A percentile compares a stretch with the other conserved stretches of the same genome.
Evolutionary conservation across 192 early-diverging fungal genomes (phyloP).

Genomic region (Coemansia erecta): DNA sequence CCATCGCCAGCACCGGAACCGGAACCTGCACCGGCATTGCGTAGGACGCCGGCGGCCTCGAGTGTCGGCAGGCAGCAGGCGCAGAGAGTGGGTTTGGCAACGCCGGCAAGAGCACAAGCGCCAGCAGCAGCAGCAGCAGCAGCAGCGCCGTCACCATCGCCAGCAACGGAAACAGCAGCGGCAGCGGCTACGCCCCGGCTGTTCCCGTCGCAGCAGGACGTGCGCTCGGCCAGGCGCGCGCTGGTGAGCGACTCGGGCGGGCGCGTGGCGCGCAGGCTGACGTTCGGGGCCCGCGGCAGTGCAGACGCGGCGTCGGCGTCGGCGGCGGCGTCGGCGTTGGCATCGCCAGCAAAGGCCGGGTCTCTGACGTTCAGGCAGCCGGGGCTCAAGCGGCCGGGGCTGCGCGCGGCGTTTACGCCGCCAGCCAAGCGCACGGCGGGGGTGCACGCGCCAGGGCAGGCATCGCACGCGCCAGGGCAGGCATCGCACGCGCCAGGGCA

Average conservation of each 20-base stretch:
- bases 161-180: background rate
- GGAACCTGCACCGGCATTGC: too few relatives aligned
- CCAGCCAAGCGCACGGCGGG: slow-evolving; percentile 31
- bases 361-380: slow-evolving; percentile 34
- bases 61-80: too few relatives aligned
- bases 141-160: background rate
- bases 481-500: too few relatives aligned
- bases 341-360: too few relatives aligned
- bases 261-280: background rate
- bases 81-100: too few relatives aligned
- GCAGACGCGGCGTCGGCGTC: too few relatives aligned
- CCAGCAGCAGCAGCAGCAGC: background rate
- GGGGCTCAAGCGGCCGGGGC: slow-evolving; percentile 21
- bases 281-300: background rate
- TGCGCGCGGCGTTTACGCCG: slow-evolving; percentile 26
- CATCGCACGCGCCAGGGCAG: too few relatives aligned
- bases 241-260: slow-evolving; percentile 19
- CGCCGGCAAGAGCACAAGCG: background rate
- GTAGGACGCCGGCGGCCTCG: too few relatives aligned
- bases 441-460: too few relatives aligned
- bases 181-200: background rate
- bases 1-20: too few relatives aligned
- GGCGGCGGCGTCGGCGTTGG: too few relatives aligned
- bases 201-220: slow-evolving; percentile 43
- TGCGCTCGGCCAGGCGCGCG: slow-evolving; percentile 38